Base-by-base conservation (phyloP, 345 rosid genomes). In the Cardiospermum halicacabum region DNA sequence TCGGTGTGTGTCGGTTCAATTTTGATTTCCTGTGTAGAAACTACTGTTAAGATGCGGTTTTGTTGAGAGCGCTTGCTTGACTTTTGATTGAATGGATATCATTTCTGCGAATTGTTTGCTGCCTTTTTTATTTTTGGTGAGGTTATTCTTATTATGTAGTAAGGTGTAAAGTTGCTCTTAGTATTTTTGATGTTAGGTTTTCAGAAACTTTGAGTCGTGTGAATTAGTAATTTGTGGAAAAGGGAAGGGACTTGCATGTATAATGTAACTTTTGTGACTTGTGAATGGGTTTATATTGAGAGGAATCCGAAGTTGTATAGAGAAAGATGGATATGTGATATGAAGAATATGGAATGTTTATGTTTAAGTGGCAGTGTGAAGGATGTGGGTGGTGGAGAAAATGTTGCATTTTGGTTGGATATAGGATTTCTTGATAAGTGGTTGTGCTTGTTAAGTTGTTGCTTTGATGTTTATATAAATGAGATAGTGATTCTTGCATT, bases 401-500 rank as follows among this genome's bases (percentile, higher is more conserved):
- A 10, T 1, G 1, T 15, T 37, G 47, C 22, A 18, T 24, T 50
- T 25, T 13, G 25, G 27, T 45, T 45, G 10, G n/a, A n/a, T n/a
- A n/a, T 1, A 0, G 18, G 4, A 37, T 22, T 25, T 39, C 18
- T 39, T 64, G 51, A 39, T 50, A 21, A 32, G 19, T 22, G 45
- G 9, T 31, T 6, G 16, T 34, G 15, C 11, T 63, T 49, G 22
- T 21, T 24, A 30, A 8, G 11, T 22, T 24, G 11, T 51, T 25
- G 0, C 24, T 51, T 1, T 51, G 34, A 11, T 45, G 36, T 31
- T 11, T 5, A 22, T 22, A n/a, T 5, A 24, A 5, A 12, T n/a
- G 12, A 26, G 27, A n/a, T 26, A 53, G 58, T 53, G 49, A 64
- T 54, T 53, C 34, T 53, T 53, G 30, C 60, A 40, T 11, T 27